Evolutionary conservation across 1,284 basidiomycete species (phyloP).

Genomic region (Tylopilus sp.): DNA sequence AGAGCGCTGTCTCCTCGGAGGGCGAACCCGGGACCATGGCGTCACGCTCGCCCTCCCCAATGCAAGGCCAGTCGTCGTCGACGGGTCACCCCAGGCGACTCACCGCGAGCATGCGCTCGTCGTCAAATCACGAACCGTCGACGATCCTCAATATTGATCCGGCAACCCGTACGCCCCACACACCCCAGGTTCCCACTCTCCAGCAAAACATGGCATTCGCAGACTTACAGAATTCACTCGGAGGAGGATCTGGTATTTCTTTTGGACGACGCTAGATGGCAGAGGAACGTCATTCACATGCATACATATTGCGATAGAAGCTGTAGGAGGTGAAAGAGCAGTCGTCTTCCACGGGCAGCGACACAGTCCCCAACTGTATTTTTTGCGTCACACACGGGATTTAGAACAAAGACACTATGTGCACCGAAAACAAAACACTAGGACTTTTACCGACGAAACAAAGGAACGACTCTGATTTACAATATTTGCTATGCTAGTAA

Average conservation of each 20-base stretch:
- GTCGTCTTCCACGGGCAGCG: constrained; percentile 1
- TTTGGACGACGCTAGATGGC: constrained; percentile 13
- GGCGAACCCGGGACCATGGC: constrained; percentile 59
- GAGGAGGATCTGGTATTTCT: constrained; percentile 12
- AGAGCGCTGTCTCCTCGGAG: constrained; percentile 32
- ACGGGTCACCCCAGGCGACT: constrained; percentile 14
- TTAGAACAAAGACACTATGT: constrained; percentile 18
- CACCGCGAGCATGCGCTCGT: constrained; percentile 16
- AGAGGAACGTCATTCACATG: background rate
- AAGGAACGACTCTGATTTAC: constrained; percentile 31
- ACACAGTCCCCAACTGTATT: constrained; percentile 11
- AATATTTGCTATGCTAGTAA: constrained; percentile 31
- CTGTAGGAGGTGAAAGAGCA: background rate
- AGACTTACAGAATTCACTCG: constrained; percentile 50
- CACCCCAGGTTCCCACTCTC: constrained; percentile 57
- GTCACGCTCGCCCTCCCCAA: constrained; percentile 54
- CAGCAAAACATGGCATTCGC: constrained; percentile 82
- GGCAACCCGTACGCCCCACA: constrained; percentile 44
- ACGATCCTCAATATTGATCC: constrained; percentile 51
- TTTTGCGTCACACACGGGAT: constrained; percentile 14
- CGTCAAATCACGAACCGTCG: constrained; percentile 33
- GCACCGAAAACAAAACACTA: constrained; percentile 24
- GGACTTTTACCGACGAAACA: constrained; percentile 16
- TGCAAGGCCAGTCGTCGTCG: constrained; percentile 18
- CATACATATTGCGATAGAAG: background rate